Evolutionary conservation across 371 early-diverging fungal species (phyloP).

Genomic region (Mortierella sp.): DNA sequence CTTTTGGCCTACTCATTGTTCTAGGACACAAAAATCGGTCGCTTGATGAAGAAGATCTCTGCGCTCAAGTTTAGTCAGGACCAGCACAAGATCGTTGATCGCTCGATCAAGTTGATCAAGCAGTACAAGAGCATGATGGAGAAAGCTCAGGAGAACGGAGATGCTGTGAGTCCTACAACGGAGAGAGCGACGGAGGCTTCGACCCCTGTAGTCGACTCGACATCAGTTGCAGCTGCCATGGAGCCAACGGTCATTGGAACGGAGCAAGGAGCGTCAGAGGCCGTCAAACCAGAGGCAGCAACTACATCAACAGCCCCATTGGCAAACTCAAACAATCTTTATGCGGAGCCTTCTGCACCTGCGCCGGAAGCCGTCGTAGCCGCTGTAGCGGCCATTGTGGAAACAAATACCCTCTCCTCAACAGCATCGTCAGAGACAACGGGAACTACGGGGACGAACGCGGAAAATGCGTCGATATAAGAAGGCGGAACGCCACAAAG

Average conservation of each 20-base stretch:
- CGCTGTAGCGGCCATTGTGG: constrained; percentile 50
- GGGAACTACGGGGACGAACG: not conserved
- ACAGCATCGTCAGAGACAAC: not conserved
- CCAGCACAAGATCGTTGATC: constrained; percentile 35
- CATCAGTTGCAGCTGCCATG: not conserved
- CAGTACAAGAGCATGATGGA: constrained; percentile 51
- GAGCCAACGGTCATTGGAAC: not conserved
- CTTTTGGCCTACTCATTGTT: not conserved
- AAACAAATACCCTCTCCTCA: constrained; percentile 13
- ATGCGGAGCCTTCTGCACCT: constrained; percentile 26
- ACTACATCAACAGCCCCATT: not conserved
- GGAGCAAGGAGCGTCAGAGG: constrained; percentile 6
- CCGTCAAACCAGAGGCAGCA: not conserved
- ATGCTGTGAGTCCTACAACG: constrained; percentile 7
- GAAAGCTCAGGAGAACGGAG: constrained; percentile 43
- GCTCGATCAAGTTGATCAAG: constrained; percentile 45
- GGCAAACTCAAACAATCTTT: constrained; percentile 17
- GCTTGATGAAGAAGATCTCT: constrained; percentile 54
- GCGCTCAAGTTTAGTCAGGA: constrained; percentile 42
- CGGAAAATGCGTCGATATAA: constrained; percentile 6
- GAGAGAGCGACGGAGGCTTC: constrained; percentile 10
- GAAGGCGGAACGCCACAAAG: too few species aligned
- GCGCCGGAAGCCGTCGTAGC: constrained; percentile 46
- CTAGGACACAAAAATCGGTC: constrained; percentile 53
- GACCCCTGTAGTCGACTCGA: constrained; percentile 3